Evolutionary conservation across 2,329 filamentous ascomycete species (phyloP).

Genomic region (Periconia macrospinosa): DNA sequence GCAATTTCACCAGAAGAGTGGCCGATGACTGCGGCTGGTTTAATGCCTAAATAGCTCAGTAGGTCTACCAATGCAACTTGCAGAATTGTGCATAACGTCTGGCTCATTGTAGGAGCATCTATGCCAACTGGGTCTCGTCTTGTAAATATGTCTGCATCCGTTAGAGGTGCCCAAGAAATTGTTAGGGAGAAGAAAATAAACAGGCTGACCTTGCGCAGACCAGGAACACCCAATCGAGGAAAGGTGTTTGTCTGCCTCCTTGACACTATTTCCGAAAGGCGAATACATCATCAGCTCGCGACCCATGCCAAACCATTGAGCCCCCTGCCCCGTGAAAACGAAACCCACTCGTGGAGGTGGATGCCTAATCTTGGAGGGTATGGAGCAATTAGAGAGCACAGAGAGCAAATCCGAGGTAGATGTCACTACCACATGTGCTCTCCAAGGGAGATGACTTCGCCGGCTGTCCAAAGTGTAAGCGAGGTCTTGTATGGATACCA

Average conservation of each 20-base stretch:
- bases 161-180: too few relatives aligned
- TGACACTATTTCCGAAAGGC: background rate
- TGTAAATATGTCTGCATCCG: background rate
- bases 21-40: slow-evolving; percentile 13
- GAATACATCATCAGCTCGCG: background rate
- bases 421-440: too few relatives aligned
- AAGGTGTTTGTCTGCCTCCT: background rate
- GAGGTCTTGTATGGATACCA: too few relatives aligned
- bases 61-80: slow-evolving; percentile 22
- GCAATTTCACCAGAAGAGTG: slow-evolving; percentile 26
- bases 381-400: too few relatives aligned
- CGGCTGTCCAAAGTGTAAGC: too few relatives aligned
- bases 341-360: too few relatives aligned
- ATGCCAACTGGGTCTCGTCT: slow-evolving; percentile 11
- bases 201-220: too few relatives aligned
- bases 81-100: slow-evolving; percentile 17
- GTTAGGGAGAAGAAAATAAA: too few relatives aligned
- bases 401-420: too few relatives aligned
- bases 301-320: slow-evolving; percentile 31
- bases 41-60: slow-evolving; percentile 8
- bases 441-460: too few relatives aligned
- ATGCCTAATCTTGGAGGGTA: too few relatives aligned
- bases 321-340: slow-evolving; percentile 38
- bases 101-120: slow-evolving; percentile 11
- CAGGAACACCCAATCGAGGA: too few relatives aligned